Base-by-base conservation (phyloP, 2,329 filamentous ascomycete species). In the Apiospora saccharicola region DNA sequence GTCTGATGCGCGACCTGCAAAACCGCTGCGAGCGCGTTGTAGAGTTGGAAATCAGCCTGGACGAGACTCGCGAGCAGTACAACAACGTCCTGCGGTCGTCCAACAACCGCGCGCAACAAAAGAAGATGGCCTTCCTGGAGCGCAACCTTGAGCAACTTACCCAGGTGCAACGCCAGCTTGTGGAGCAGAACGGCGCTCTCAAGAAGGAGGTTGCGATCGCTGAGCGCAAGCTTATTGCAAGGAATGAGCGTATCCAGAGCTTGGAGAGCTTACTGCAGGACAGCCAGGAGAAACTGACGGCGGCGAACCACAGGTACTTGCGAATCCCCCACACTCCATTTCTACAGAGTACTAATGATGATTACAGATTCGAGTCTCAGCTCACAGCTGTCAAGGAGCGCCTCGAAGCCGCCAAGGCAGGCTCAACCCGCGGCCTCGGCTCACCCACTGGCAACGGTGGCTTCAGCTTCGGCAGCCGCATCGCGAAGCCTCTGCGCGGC, bases 141-240 rank as follows among this genome's bases (percentile, higher is more conserved):
- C 93, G 96, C 80, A 99, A 99, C 82, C 90, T 99, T 53, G 96
- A 99, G 85, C 96, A 99, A 84, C 89, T 99, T 71, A 99, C 96
- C 4, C 94, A 98, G 80, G 96, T 99, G 71, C 96, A 99, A 84
- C 91, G 96, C 71, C 96, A 99, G 85, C 91, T 99, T 16, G 96
- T 99, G 44, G 96, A 99, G 86, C 96, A 99, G 84, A 99, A 99
- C 85, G 94, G 94, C 77, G 93, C 92, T 75, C 88, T 99, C 79
- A 99, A 99, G 91, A 98, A 99, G 88, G 96, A 99, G 85, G 96
- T 99, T 71, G 96, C 96, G 71, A 99, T 99, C 81, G 96, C 96
- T 0, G 96, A 99, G 87, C 91, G 96, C 78, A 99, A 99, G 85
- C 88, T 99, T 74, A 97, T 97, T 82, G 96, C 96, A 34, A 89